Conservation (phyloP, 371 early-diverging fungal genomes). For the Entomophthora muscae region DNA sequence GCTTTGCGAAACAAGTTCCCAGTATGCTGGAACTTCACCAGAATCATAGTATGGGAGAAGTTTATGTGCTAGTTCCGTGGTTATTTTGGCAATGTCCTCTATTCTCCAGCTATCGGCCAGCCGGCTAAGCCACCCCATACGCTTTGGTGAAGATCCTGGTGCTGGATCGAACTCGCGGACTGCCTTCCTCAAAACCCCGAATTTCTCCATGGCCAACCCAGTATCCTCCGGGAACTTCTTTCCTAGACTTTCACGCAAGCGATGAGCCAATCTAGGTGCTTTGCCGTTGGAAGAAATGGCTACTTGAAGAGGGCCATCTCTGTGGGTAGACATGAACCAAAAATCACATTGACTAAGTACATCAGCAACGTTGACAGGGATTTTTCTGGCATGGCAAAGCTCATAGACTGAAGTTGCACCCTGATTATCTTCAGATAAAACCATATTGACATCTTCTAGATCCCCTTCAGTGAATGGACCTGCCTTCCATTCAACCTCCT, state of each 20-base stretch:
- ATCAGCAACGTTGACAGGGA: slow-evolving; percentile 86
- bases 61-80: slow-evolving; percentile 26
- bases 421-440: slow-evolving; percentile 40
- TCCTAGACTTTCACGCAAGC: slow-evolving; percentile 47
- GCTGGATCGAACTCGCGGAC: slow-evolving; percentile 49
- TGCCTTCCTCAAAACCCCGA: slow-evolving; percentile 44
- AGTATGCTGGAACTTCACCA: slow-evolving; percentile 21
- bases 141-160: slow-evolving; percentile 34
- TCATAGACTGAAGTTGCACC: background rate
- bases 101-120: slow-evolving; percentile 27
- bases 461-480: slow-evolving; percentile 36
- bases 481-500: slow-evolving; percentile 40
- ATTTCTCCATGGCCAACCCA: slow-evolving; percentile 47
- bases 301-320: slow-evolving; percentile 68
- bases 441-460: slow-evolving; percentile 40
- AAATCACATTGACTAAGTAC: slow-evolving; percentile 81
- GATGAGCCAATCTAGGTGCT: slow-evolving; percentile 70
- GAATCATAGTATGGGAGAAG: slow-evolving; percentile 41
- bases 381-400: slow-evolving; percentile 34
- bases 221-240: slow-evolving; percentile 39
- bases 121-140: slow-evolving; percentile 54
- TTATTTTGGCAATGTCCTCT: slow-evolving; percentile 27
- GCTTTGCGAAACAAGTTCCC: too few species aligned
- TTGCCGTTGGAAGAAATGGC: slow-evolving; percentile 81
- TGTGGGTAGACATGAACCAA: slow-evolving; percentile 73